These are phyloP conservation scores for Russula brevipes DNA, from an alignment of 768 basidiomycete genomes.

Conservation along the genomic window DNA sequence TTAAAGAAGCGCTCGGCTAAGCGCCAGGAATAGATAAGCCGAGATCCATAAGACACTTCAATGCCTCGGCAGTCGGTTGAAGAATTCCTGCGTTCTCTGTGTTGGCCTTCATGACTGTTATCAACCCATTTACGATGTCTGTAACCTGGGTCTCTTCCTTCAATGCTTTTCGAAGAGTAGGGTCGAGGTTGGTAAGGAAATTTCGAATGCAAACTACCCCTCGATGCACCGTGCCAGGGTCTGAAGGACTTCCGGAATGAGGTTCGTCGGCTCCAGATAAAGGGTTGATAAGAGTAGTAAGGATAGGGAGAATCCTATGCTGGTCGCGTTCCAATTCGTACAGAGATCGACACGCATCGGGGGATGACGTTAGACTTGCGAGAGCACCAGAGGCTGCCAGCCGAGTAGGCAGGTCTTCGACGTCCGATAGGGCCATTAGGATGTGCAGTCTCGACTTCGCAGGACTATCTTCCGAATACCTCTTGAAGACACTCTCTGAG, in stretches of 20 bases:
- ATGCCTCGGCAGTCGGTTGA: constrained; percentile 46
- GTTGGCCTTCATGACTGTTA: constrained; percentile 43
- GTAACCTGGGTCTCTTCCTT: constrained; percentile 46
- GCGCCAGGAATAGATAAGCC: constrained; percentile 11
- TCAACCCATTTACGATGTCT: constrained; percentile 52
- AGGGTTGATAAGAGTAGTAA: constrained; percentile 66
- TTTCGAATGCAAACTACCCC: constrained; percentile 73
- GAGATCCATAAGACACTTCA: constrained; percentile 39
- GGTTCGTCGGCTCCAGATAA: constrained; percentile 38
- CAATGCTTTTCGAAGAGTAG: constrained; percentile 39
- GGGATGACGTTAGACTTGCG: constrained; percentile 67
- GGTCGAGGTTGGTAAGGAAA: constrained; percentile 46
- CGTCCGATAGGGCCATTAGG: constrained; percentile 77
- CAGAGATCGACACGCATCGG: constrained; percentile 56
- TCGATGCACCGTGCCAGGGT: constrained; percentile 69
- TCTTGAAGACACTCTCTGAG: constrained; percentile 68
- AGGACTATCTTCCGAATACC: constrained; percentile 47
- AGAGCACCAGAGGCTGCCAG: constrained; percentile 89
- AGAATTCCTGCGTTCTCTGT: constrained; percentile 39
- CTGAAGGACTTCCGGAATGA: constrained; percentile 33
- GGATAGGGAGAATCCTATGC: constrained; percentile 56
- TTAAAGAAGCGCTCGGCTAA: not conserved
- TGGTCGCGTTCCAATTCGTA: constrained; percentile 59
- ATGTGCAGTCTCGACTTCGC: constrained; percentile 70
- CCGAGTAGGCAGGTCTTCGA: constrained; percentile 79